Percentiles rank a stretch among this genome's conserved stretches.
Evolutionary conservation across 2,329 filamentous ascomycete genomes (phyloP).

Genomic region (Colletotrichum tropicicola): DNA sequence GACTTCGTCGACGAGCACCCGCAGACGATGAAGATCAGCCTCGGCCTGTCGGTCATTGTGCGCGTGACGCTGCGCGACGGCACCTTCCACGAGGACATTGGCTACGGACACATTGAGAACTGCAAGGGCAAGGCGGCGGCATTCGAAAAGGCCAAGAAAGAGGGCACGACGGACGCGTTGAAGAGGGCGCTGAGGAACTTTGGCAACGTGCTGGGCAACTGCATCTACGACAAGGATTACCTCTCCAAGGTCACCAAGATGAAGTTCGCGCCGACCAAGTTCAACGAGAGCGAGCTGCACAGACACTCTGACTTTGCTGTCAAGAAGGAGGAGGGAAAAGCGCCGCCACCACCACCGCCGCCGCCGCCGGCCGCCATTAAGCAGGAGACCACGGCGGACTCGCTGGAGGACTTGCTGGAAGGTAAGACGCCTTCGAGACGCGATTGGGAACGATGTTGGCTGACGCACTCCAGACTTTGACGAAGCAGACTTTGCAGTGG

Average conservation of each 20-base stretch:
- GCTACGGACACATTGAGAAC: constrained; percentile 97
- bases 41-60: constrained; percentile 90
- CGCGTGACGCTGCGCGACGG: constrained; percentile 91
- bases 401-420: constrained; percentile 61
- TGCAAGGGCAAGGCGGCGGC: constrained; percentile 93
- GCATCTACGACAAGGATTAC: constrained; percentile 97
- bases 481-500: constrained; percentile 78
- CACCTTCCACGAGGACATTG: constrained; percentile 97
- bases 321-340: constrained; percentile 53
- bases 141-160: constrained; percentile 99
- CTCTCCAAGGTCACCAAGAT: constrained; percentile 89
- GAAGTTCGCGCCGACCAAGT: constrained; percentile 80
- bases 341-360: constrained; percentile 15
- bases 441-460: neutral
- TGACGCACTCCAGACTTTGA: constrained; percentile 66
- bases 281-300: constrained; percentile 82
- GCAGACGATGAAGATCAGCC: constrained; percentile 78
- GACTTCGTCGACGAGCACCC: constrained; percentile 93
- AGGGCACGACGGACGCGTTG: constrained; percentile 92
- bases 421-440: constrained; percentile 43
- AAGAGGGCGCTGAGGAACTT: constrained; percentile 92
- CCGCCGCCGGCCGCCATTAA: constrained; percentile 34
- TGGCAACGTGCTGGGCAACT: constrained; percentile 97
- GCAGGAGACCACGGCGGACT: constrained; percentile 48
- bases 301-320: constrained; percentile 81